Base-by-base conservation (phyloP, 2,329 filamentous ascomycete species). In the Ramularia endophylla region DNA sequence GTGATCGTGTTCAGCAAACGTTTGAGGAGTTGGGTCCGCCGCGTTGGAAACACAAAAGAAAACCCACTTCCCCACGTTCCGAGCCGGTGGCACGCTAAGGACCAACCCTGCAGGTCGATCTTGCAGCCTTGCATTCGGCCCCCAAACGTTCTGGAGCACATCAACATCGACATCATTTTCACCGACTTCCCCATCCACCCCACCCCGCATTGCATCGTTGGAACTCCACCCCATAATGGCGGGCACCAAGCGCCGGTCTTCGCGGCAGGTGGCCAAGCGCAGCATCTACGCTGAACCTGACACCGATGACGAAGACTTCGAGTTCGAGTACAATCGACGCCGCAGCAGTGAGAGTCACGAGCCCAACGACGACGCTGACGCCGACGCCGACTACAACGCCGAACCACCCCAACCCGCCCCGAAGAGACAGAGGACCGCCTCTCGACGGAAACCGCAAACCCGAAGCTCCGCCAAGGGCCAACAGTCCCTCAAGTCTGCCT, bases 251-350 rank as follows among this genome's bases (percentile, higher is more conserved):
- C 57, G 61, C 13, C 58, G 61, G 13, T 61, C 60, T 8, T 47
- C 49, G 5, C 52, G 61, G 16, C 60, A 63, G 47, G 55, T 55
- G 9, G 55, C 54, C 25, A 60, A 62, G 34, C 56, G 59, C 34
- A 59, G 54, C 19, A 48, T 53, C 34, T 64, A 64, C 40, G 41
- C 49, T 35, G 61, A 63, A 15, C 59, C 57, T n/a, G 60, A 63
- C 18, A 60, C 56, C 43, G 60, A 63, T 43, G 60, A 62, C 39
- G 22, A 25, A 11, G 60, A 63, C 31, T 56, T 58, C 36, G 54
- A 53, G 41, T 46, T 38, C 15, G 44, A 43, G 29, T 42, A 45
- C 36, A 19, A 18, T 20, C 35, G 35, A 8, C 22, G 22, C 6
- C 15, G 32, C 32, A 17, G 32, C 13, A 18, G 17, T 15, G 43